These are phyloP conservation scores for Aegilops umbellulata DNA, from an alignment of 176 grass and related monocot genomes.

Conservation along the genomic window DNA sequence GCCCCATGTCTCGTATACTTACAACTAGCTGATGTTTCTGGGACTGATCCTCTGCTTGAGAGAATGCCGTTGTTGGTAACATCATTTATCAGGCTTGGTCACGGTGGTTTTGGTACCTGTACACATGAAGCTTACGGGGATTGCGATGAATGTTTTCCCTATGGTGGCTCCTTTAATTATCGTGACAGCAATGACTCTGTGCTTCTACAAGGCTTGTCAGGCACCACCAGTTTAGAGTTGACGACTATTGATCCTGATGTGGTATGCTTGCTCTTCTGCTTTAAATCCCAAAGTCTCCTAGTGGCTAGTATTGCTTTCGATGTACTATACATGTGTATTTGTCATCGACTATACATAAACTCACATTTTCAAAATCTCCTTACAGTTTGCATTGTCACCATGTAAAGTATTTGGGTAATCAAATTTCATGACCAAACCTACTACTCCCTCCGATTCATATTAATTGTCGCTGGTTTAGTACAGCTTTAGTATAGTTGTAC, in stretches of 20 bases:
- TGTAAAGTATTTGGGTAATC: neutral
- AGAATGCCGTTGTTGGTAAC: neutral
- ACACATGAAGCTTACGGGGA: neutral
- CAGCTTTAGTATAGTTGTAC: too few species aligned
- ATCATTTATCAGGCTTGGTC: neutral
- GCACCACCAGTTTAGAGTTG: neutral
- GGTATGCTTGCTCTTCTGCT: slow-evolving; percentile 9
- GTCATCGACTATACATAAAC: neutral
- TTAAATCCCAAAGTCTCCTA: neutral
- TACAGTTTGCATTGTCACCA: neutral
- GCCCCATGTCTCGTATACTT: neutral
- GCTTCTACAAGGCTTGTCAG: slow-evolving; percentile 9
- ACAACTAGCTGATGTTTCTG: neutral
- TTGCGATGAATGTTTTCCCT: neutral
- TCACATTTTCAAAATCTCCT: neutral
- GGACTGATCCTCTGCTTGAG: neutral
- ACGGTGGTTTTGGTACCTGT: neutral
- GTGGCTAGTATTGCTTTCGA: neutral
- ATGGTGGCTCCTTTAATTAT: neutral
- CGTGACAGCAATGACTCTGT: neutral
- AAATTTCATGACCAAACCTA: neutral
- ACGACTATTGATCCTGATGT: neutral
- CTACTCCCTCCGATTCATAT: too few species aligned
- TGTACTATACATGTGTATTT: neutral
- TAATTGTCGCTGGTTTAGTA: too few species aligned